Percentiles rank a stretch among this genome's conserved stretches.
phyloP scores from a whole-genome alignment of 2,329 filamentous ascomycete genomes.

The Claviceps arundinis region DNA sequence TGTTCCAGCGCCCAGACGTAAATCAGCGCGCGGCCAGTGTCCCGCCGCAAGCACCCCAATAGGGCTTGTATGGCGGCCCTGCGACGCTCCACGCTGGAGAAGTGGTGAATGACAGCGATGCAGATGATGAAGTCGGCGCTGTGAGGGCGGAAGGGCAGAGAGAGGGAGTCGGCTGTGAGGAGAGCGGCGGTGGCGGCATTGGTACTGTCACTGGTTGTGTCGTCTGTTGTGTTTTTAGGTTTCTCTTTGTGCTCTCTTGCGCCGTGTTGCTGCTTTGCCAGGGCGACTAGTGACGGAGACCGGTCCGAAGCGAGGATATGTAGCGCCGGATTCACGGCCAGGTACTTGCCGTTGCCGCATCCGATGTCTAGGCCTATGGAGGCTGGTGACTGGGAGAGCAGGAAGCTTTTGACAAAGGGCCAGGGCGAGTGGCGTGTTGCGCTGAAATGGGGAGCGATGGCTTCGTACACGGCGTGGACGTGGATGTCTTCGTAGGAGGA shows the following conservation, averaged over 20 bases:
- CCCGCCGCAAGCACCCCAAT: conserved; percentile 47
- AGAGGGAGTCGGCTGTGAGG: conserved; percentile 68
- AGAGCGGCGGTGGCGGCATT: conserved; percentile 39
- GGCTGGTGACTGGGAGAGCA: conserved; percentile 51
- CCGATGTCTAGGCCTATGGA: conserved; percentile 80
- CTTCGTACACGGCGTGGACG: conserved; percentile 84
- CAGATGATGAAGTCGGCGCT: conserved; percentile 74
- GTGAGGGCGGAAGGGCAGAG: conserved; percentile 58
- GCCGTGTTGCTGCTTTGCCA: conserved; percentile 22
- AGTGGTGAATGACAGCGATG: conserved; percentile 87
- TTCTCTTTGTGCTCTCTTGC: not conserved
- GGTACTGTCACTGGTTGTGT: conserved; percentile 11
- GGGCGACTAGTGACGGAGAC: conserved; percentile 43
- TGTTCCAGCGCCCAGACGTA: conserved; percentile 98
- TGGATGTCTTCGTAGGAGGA: conserved; percentile 65
- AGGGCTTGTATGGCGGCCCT: conserved; percentile 59
- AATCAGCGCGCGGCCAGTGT: conserved; percentile 58
- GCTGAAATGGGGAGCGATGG: conserved; percentile 75
- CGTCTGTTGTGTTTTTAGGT: not conserved
- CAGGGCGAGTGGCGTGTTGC: conserved; percentile 73
- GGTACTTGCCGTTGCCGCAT: conserved; percentile 94
- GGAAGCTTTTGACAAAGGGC: conserved; percentile 77
- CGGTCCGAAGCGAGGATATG: conserved; percentile 80
- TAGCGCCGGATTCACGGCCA: conserved; percentile 62
- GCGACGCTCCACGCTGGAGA: conserved; percentile 64